Evolutionary conservation across 768 basidiomycete genomes (phyloP).

Genomic region (Lentinula edodes): DNA sequence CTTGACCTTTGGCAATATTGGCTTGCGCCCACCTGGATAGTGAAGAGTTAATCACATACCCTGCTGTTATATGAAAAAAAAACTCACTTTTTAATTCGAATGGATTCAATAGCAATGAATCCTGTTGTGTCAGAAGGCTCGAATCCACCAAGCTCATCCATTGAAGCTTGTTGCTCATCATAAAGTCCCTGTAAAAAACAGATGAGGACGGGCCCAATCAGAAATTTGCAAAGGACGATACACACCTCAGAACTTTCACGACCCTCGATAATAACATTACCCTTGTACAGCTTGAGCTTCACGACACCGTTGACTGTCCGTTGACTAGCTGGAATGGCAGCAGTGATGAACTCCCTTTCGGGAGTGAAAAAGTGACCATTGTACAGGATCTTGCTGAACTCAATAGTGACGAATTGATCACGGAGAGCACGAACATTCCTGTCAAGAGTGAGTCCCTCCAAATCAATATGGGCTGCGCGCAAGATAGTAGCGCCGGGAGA

Average conservation of each 20-base stretch:
- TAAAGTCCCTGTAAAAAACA: constrained; percentile 66
- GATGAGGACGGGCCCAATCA: too few species aligned
- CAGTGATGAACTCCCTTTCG: constrained; percentile 91
- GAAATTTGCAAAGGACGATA: background rate
- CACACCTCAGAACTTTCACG: constrained; percentile 74
- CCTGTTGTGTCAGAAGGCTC: constrained; percentile 93
- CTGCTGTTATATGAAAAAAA: constrained; percentile 2
- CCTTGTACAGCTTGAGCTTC: constrained; percentile 89
- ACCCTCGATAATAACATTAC: constrained; percentile 92
- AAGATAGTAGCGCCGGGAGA: constrained; percentile 95
- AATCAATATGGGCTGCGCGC: constrained; percentile 89
- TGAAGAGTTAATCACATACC: background rate
- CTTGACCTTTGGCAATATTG: constrained; percentile 80
- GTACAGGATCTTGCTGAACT: constrained; percentile 88
- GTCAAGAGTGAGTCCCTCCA: constrained; percentile 97
- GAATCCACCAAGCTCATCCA: constrained; percentile 99
- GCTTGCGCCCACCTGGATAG: constrained; percentile 75
- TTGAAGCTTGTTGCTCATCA: constrained; percentile 91
- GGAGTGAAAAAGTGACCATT: constrained; percentile 99
- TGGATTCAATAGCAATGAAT: constrained; percentile 96
- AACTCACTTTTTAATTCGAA: constrained; percentile 92
- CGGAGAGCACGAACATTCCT: constrained; percentile 92
- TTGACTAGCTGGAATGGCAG: constrained; percentile 90
- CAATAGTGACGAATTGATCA: constrained; percentile 92
- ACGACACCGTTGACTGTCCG: constrained; percentile 94